Evolutionary conservation across 768 basidiomycete genomes (phyloP).

Genomic region (Suillus placidus): DNA sequence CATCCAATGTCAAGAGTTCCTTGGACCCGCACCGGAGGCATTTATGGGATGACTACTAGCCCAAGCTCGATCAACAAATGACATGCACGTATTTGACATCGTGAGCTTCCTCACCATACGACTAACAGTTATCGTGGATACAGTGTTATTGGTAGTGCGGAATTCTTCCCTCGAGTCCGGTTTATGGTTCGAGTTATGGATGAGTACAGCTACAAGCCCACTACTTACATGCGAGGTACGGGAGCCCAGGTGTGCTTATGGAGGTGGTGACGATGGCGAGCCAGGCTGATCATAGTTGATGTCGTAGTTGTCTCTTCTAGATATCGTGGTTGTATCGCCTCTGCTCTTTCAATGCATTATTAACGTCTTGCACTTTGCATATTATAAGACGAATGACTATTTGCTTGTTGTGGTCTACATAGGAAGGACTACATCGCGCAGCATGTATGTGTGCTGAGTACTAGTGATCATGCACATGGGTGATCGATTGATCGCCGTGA

Average conservation of each 20-base stretch:
- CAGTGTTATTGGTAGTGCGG: not conserved
- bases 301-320: not conserved
- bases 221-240: too few relatives aligned
- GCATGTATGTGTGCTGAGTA: too few relatives aligned
- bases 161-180: not conserved
- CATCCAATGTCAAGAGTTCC: not conserved
- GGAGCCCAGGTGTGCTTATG: conserved; percentile 2
- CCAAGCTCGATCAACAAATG: not conserved
- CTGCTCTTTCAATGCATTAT: not conserved
- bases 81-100: not conserved
- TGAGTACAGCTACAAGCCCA: too few relatives aligned
- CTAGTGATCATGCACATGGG: too few relatives aligned
- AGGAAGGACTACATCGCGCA: too few relatives aligned
- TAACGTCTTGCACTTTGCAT: not conserved
- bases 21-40: not conserved
- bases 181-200: not conserved
- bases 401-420: not conserved
- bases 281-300: not conserved
- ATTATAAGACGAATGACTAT: not conserved
- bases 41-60: not conserved
- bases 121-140: not conserved
- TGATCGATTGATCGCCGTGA: not conserved
- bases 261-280: not conserved
- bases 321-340: not conserved
- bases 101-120: not conserved